Base-by-base conservation (phyloP, 2,329 filamentous ascomycete species). In the Fusarium beomiforme region DNA sequence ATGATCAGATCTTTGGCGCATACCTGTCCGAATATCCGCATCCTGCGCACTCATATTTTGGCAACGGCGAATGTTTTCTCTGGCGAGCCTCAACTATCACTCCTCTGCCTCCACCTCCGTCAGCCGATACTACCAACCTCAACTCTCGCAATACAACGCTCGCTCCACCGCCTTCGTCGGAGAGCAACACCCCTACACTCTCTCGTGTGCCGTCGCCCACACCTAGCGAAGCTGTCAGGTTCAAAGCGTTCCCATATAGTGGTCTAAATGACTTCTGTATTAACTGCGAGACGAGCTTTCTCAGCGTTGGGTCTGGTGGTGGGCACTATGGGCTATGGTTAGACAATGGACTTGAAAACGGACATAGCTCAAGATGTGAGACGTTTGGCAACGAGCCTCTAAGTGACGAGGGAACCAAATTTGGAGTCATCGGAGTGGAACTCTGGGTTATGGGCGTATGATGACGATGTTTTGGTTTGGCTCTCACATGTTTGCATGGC, bases 221-320 rank as follows among this genome's bases (percentile, higher is more conserved):
- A 29, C 89, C 90, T 7, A 88, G 90, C 8, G 93, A 95, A 68
- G 87, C 90, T 29, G 93, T 98, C 73, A 90, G 96, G 23, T 99
- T 99, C 87, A 98, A 97, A 82, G 95, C 95, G 0, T 99, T 98
- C 76, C 95, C 95, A 0, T 98, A 98, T 78, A 97, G 93, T 61
- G 96, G 96, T 8, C 89, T 97, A 42, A 98, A 99, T 80, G 96
- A 98, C 81, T 99, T 97, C 79, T 94, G 95, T 84, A 96, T 98
- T 73, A 92, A 97, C 77, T 98, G 95, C 81, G 94, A 98, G 82
- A 86, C 89, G 6, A 89, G 91, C 26, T 98, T 93, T 79, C 81
- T 99, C 17, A 96, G 93, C 76, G 87, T 98, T 23, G 96, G 96
- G 14, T 95, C 94, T 59, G 93, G 87, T 44, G 94, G 97, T 74